Base-by-base conservation (phyloP, 2,329 filamentous ascomycete species). In the Phaeomoniella chlamydospora region DNA sequence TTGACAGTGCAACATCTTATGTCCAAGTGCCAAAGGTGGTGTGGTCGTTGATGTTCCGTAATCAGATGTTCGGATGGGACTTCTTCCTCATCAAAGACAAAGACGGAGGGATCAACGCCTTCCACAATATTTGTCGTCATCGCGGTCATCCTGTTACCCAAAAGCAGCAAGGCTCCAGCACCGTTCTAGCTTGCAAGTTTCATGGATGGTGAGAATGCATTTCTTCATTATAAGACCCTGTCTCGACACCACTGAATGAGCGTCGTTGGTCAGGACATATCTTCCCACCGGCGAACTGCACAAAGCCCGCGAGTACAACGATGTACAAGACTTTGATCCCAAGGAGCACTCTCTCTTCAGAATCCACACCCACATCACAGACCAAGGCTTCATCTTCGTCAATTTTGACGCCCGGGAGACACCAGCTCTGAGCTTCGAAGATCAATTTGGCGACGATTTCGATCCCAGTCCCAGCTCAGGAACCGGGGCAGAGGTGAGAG, bases 191-290 rank as follows among this genome's bases (percentile, higher is more conserved):
- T 0, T 76, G 72, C 57, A 65, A 67, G 39, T 76, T 75, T 45
- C 72, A 75, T 45, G 70, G 22, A 26, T 26, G 22, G 22, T 26
- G 18, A 16, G 36, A 26, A 26, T 26, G 22, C 22, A 26, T 26
- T 9, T n/a, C n/a, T n/a, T n/a, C n/a, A n/a, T n/a, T n/a, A n/a
- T n/a, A n/a, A n/a, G n/a, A n/a, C n/a, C n/a, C n/a, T n/a, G n/a
- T n/a, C n/a, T n/a, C n/a, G n/a, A n/a, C n/a, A n/a, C n/a, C n/a
- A n/a, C n/a, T n/a, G n/a, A n/a, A n/a, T n/a, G n/a, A n/a, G n/a
- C n/a, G n/a, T n/a, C n/a, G n/a, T n/a, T n/a, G n/a, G n/a, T 70
- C 31, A 76, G 73, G 72, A 72, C 69, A 2, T 77, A 76, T 40
- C 64, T 70, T 26, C 56, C 72, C 1, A 64, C 58, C 16, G 73